phyloP scores from a whole-genome alignment of 2,329 filamentous ascomycete species.

The Hypoxylon sp. region DNA sequence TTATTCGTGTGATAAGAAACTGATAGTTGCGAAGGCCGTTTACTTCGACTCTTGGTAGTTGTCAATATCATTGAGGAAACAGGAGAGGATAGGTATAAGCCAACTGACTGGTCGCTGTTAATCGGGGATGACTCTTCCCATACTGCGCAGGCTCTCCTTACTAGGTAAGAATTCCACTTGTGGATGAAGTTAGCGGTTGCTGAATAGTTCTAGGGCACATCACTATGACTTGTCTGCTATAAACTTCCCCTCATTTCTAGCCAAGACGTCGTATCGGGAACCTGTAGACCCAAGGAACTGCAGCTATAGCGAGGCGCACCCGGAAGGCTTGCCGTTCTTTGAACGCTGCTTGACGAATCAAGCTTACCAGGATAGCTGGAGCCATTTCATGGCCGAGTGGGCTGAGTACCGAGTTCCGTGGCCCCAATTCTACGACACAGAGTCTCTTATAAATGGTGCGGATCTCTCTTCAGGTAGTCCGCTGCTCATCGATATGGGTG shows the following conservation, averaged over 20 bases:
- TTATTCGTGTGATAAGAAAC: not conserved
- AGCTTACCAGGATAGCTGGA: slow-evolving; percentile 42
- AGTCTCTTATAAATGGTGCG: slow-evolving; percentile 43
- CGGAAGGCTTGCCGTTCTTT: slow-evolving; percentile 45
- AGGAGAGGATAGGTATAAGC: slow-evolving; percentile 46
- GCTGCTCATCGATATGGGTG: slow-evolving; percentile 58
- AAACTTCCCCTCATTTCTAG: slow-evolving; percentile 44
- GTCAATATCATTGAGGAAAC: slow-evolving; percentile 46
- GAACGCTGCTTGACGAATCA: slow-evolving; percentile 39
- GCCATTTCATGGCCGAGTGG: slow-evolving; percentile 46
- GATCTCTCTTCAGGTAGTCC: slow-evolving; percentile 49
- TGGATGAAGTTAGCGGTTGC: not conserved
- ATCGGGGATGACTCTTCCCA: slow-evolving; percentile 47
- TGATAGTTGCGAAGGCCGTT: slow-evolving; percentile 39
- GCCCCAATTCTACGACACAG: slow-evolving; percentile 48
- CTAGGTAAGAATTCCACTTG: slow-evolving; percentile 23
- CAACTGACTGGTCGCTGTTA: slow-evolving; percentile 47
- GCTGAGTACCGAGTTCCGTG: slow-evolving; percentile 44
- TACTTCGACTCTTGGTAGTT: slow-evolving; percentile 47
- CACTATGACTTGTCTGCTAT: slow-evolving; percentile 20
- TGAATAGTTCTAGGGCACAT: slow-evolving; percentile 32
- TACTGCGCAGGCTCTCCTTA: slow-evolving; percentile 45
- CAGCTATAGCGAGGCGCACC: slow-evolving; percentile 42
- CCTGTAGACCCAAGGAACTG: slow-evolving; percentile 41
- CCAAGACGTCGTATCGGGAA: slow-evolving; percentile 45